Base-by-base conservation (phyloP, 345 rosid genomes). In the Carallia brachiata region DNA sequence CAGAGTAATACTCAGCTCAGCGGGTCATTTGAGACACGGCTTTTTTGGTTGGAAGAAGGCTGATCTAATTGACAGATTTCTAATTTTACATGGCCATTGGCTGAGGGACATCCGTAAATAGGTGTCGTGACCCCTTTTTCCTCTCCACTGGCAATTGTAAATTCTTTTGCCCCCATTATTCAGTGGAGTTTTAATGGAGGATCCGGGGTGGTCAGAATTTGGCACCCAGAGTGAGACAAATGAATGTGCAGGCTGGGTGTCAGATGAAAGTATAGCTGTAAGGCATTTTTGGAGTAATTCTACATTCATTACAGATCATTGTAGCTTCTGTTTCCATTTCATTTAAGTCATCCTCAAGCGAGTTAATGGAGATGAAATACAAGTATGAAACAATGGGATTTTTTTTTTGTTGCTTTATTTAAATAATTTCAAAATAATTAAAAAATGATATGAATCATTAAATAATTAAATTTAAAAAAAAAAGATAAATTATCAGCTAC, bases 111-210 rank as follows among this genome's bases (percentile, higher is more conserved):
- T 44, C 17, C 50, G 5, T 3, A 9, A 40, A 40, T 9, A 13
- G 48, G 48, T 40, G 48, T 13, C 48, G 2, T 15, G 16, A 12
- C 3, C 58, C 62, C 81, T 37, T 63, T 73, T 16, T 75, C 77
- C 76, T 48, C 52, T 74, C 77, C 69, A 74, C 80, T 63, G 69
- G 80, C 55, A 81, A 79, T 71, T 86, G 83, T 81, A 61, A 40
- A 78, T 66, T 50, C 23, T 74, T 50, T 75, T 31, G 9, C 65
- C 30, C 47, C 2, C 8, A 66, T 47, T 27, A 74, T 77, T 62
- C 69, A 47, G 70, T 56, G 71, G 84, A 63, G 72, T 79, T 70
- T 64, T 67, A 8, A n/a, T 34, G 59, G 23, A 47, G 70, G 70
- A 28, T 66, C 36, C 50, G 19, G 53, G 50, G 50, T 44, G 58